Evolutionary conservation across 805 yeast species (phyloP), one percentile per base, ranked within the genome.

Genomic region (Dipodascus albidus): DNA sequence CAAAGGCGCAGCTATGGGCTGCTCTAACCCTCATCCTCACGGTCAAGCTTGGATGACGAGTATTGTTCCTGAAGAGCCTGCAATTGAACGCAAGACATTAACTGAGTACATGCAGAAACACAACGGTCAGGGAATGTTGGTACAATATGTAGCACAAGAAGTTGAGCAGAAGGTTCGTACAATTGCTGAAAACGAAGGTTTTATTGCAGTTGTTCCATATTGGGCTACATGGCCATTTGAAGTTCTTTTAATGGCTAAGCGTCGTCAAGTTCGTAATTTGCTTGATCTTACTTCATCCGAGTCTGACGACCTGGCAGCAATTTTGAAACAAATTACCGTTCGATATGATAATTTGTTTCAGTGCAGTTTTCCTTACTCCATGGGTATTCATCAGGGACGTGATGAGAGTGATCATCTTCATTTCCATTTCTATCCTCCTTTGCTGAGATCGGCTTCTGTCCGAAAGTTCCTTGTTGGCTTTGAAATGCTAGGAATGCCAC

Each of bases 171-270:
- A 68, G 50, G 69, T 71, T 53, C 75, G 90, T 54, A 59, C 81
- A 35, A 82, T 84, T 14, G 70, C 74, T 21, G 74, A 76, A 53
- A 84, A 83, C 63, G 85, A 78, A 54, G 71, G 80, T 2, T 84
- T 84, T 59, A 60, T 84, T 21, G 85, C 77, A 3, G 79, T 84
- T 9, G 88, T 84, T 19, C 90, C 90, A 53, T 84, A 80, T 64
- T 84, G 91, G 91, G 90, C 89, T 3, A 73, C 80, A 35, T 84
- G 90, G 90, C 91, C 91, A 15, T 84, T 83, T 64, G 89, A 84
- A 67, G 80, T 87, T 3, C 67, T 84, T 68, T 69, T 84, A 33
- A 67, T 83, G 3, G 64, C 87, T n/a, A 79, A 79, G 61, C 65
- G 70, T 14, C 65, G 69, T 14, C 82, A 81, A 54, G 67, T 81